Percentiles rank a stretch among this genome's conserved stretches.
Conservation (phyloP, 140 eudicot species). For the Oenanthe javanica region DNA sequence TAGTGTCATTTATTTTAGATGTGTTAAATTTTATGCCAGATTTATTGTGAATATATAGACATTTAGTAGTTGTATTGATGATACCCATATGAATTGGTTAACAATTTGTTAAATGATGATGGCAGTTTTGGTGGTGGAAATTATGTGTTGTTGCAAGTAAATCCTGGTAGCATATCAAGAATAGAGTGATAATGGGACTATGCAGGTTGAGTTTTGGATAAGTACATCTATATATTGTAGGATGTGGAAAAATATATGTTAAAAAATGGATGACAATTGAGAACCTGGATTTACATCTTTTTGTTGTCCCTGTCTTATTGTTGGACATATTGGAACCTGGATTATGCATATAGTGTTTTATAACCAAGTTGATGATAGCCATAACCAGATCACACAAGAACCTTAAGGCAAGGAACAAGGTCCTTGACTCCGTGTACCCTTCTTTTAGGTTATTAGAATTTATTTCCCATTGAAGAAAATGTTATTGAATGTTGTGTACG, state of each 20-base stretch:
- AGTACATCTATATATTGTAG: constrained; percentile 12
- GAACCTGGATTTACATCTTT: constrained; percentile 49
- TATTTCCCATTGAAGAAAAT: constrained; percentile 54
- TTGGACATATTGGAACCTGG: constrained; percentile 68
- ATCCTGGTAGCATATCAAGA: not conserved
- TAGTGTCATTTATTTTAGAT: not conserved
- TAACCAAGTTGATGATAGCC: constrained; percentile 47
- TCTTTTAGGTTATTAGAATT: constrained; percentile 74
- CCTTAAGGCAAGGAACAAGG: constrained; percentile 63
- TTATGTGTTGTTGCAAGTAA: not conserved
- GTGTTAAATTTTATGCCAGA: not conserved
- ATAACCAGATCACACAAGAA: constrained; percentile 81
- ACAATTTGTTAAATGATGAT: not conserved
- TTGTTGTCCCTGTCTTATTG: constrained; percentile 71
- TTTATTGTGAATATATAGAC: not conserved
- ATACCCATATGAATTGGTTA: not conserved
- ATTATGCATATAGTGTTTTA: constrained; percentile 63
- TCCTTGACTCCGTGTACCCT: constrained; percentile 38
- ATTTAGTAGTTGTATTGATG: not conserved
- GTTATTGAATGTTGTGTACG: constrained; percentile 71
- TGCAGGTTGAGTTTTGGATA: not conserved
- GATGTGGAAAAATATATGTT: constrained; percentile 21
- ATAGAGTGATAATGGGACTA: not conserved
- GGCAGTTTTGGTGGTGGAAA: not conserved
- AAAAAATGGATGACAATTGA: constrained; percentile 60